These are phyloP conservation scores for Penicillium mononematosum DNA, from an alignment of 495 filamentous ascomycete species.

Conservation along the genomic window DNA sequence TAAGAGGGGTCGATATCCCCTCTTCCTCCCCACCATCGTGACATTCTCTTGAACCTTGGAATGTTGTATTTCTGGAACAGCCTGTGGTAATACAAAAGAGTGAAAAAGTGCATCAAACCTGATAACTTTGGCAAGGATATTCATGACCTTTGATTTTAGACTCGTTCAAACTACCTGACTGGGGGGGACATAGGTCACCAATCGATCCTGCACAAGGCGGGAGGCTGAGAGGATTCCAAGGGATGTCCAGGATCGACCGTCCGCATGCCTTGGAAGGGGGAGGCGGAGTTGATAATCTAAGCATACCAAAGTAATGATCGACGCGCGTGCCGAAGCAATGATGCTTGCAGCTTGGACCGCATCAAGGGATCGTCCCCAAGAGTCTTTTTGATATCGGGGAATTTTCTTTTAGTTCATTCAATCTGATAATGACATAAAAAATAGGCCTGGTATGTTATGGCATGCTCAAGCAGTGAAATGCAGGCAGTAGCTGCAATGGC, in stretches of 20 bases:
- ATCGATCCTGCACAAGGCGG: neutral
- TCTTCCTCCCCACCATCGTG: neutral
- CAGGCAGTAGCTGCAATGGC: neutral
- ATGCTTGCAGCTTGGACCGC: slow-evolving; percentile 30
- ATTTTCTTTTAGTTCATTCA: slow-evolving; percentile 3
- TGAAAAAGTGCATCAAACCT: neutral
- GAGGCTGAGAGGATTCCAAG: slow-evolving; percentile 10
- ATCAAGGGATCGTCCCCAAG: slow-evolving; percentile 13
- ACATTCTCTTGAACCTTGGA: slow-evolving; percentile 5
- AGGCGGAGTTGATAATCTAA: slow-evolving; percentile 34
- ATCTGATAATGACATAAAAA: slow-evolving; percentile 5
- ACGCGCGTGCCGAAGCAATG: slow-evolving; percentile 24
- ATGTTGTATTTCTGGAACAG: slow-evolving; percentile 1
- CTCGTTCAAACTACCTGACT: neutral
- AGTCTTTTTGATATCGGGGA: slow-evolving; percentile 8
- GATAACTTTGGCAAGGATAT: neutral
- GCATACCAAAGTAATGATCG: slow-evolving; percentile 35
- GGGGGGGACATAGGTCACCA: neutral
- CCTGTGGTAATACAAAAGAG: neutral
- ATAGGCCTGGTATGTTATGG: neutral
- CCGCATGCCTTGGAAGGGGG: slow-evolving; percentile 32
- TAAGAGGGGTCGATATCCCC: slow-evolving; percentile 1
- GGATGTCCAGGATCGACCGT: slow-evolving; percentile 17
- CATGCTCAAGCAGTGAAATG: neutral
- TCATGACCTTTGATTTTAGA: neutral